phyloP scores from a whole-genome alignment of 2,329 filamentous ascomycete species.

The Botrytis cinerea region DNA sequence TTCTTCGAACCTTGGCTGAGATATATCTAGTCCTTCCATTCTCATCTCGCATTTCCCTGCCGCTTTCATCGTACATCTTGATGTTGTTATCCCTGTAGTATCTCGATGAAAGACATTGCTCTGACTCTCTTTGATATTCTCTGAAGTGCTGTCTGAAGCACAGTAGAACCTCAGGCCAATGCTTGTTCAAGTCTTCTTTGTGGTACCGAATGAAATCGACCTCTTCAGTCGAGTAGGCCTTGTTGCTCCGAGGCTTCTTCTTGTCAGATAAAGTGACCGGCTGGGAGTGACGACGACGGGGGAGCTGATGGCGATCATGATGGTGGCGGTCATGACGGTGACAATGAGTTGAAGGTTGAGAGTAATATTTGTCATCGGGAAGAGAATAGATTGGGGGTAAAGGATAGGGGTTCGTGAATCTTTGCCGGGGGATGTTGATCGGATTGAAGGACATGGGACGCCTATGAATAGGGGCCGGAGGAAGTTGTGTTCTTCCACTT shows the following conservation, averaged over 20 bases:
- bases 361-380: not conserved
- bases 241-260: conserved; percentile 27
- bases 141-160: conserved; percentile 13
- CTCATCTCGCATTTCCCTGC: conserved; percentile 5
- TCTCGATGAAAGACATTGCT: conserved; percentile 26
- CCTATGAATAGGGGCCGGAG: conserved; percentile 3
- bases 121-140: conserved; percentile 4
- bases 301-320: not conserved
- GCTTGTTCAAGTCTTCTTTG: conserved; percentile 24
- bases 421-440: not conserved
- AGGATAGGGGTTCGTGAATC: not conserved
- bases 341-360: not conserved
- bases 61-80: conserved; percentile 17
- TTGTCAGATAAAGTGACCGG: not conserved
- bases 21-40: conserved; percentile 24
- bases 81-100: conserved; percentile 27
- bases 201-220: conserved; percentile 29
- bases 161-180: conserved; percentile 22
- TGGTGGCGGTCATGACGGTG: not conserved
- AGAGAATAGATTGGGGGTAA: not conserved
- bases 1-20: conserved; percentile 26
- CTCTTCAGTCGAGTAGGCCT: conserved; percentile 27
- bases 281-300: not conserved
- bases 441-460: conserved; percentile 1
- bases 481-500: conserved; percentile 12